A percentile compares a stretch with the other conserved stretches of the same genome.
These are phyloP conservation scores for Besnoitia besnoiti DNA, from an alignment of 169 alveolate species.

Conservation along the genomic window DNA sequence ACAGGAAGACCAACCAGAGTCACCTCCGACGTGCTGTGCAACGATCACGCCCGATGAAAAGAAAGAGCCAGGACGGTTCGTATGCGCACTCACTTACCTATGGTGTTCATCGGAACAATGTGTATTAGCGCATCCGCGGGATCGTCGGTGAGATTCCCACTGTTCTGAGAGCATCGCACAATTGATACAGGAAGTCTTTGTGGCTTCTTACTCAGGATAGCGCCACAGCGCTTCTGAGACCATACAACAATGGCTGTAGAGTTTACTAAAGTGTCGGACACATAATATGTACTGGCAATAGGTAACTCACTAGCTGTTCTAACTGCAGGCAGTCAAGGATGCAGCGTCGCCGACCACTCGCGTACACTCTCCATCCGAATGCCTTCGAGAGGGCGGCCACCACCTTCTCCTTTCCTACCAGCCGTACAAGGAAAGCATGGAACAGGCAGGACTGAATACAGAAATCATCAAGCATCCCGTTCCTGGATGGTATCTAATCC, in stretches of 20 bases:
- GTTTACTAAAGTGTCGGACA: no score
- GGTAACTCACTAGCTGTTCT: background rate
- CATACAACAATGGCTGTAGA: no score
- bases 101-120: constrained; percentile 16
- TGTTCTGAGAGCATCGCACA: background rate
- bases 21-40: background rate
- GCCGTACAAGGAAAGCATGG: background rate
- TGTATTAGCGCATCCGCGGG: background rate
- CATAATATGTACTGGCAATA: background rate
- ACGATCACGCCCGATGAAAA: background rate
- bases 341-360: constrained; percentile 18
- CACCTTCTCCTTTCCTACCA: constrained; percentile 33
- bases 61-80: background rate
- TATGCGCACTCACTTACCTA: background rate
- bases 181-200: background rate
- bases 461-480: background rate
- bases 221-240: background rate
- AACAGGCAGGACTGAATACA: background rate
- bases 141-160: background rate
- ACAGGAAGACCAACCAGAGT: background rate
- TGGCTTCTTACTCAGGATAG: background rate
- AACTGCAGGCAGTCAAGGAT: constrained; percentile 19
- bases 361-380: background rate
- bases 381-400: background rate
- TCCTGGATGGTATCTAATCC: no score